Evolutionary conservation across 2,329 filamentous ascomycete species (phyloP), one percentile per base, ranked within the genome.

Genomic region (Chaetomium sp.): DNA sequence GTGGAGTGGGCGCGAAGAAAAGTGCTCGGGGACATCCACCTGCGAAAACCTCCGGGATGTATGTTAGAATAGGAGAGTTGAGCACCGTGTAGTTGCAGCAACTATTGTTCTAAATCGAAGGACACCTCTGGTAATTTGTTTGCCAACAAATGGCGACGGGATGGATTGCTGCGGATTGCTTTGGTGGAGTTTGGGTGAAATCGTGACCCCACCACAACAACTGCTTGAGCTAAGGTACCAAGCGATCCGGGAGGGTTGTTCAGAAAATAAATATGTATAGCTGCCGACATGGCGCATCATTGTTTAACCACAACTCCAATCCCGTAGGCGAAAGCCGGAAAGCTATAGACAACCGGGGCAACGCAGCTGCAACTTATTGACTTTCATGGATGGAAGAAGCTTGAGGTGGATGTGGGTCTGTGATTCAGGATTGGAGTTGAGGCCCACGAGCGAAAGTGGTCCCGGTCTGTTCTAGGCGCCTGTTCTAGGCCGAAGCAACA

Each of bases 111-210:
- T 21, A 21, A 21, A 21, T 47, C 6, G 19, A 21, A 47, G 42
- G 42, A 47, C 19, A 47, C 42, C 42, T 21, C 19, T 47, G 42
- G 42, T 21, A 13, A 47, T 47, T 47, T 50, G 47, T 23, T 13
- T 23, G n/a, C 21, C 7, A 50, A 27, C 21, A 50, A 50, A 50
- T 23, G 47, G 47, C 47, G 47, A 25, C 23, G 23, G 47, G 47
- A 25, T 50, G 47, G 47, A 9, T 27, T 50, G 47, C 23, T 50
- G n/a, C 38, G n/a, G 16, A 5, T 6, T 47, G 42, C 19, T 47
- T 19, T 50, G 47, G 47, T 50, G 47, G 47, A 50, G 47, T 50
- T 50, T 23, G n/a, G 47, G 21, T 50, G 47, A 50, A 38, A 50
- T 50, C 47, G 10, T 16, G 42, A 47, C 42, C 35, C 42, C 42